Evolutionary conservation across 2,329 filamentous ascomycete genomes (phyloP).

Genomic region (Eutypella sp.): DNA sequence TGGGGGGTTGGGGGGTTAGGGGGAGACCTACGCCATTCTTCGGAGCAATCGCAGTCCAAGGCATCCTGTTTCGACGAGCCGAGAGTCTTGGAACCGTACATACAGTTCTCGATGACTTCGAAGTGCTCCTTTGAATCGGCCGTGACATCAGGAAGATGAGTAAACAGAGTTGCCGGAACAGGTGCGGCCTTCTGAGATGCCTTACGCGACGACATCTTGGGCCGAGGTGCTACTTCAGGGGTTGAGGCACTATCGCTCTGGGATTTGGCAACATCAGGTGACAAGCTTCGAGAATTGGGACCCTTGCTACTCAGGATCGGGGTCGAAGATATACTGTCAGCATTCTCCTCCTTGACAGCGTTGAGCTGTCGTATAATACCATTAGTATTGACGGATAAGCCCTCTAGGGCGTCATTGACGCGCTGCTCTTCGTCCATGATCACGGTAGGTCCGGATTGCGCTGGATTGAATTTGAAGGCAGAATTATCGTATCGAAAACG

Average conservation of each 20-base stretch:
- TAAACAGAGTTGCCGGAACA: slow-evolving; percentile 62
- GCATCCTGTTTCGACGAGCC: slow-evolving; percentile 86
- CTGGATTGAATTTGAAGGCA: too few relatives aligned
- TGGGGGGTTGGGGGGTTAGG: too few relatives aligned
- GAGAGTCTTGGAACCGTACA: slow-evolving; percentile 87
- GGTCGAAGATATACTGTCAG: slow-evolving; percentile 32
- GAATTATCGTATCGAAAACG: too few relatives aligned
- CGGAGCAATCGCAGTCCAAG: slow-evolving; percentile 89
- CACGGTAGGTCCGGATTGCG: slow-evolving; percentile 4
- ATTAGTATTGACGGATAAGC: slow-evolving; percentile 39
- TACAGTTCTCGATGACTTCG: slow-evolving; percentile 75
- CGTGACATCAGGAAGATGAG: slow-evolving; percentile 73
- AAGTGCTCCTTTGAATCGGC: slow-evolving; percentile 71
- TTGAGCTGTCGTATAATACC: too few relatives aligned
- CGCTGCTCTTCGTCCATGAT: slow-evolving; percentile 29
- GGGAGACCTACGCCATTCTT: slow-evolving; percentile 81
- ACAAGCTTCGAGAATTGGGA: slow-evolving; percentile 37
- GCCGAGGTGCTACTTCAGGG: slow-evolving; percentile 49
- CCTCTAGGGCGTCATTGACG: slow-evolving; percentile 31
- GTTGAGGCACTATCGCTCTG: slow-evolving; percentile 44
- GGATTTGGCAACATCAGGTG: slow-evolving; percentile 41
- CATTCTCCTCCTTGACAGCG: slow-evolving; percentile 35
- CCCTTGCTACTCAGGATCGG: slow-evolving; percentile 34
- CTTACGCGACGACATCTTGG: slow-evolving; percentile 71
- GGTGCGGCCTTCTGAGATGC: slow-evolving; percentile 63